phyloP scores from a whole-genome alignment of 1,284 basidiomycete genomes.

The Cutaneotrichosporon cyanovorans region DNA sequence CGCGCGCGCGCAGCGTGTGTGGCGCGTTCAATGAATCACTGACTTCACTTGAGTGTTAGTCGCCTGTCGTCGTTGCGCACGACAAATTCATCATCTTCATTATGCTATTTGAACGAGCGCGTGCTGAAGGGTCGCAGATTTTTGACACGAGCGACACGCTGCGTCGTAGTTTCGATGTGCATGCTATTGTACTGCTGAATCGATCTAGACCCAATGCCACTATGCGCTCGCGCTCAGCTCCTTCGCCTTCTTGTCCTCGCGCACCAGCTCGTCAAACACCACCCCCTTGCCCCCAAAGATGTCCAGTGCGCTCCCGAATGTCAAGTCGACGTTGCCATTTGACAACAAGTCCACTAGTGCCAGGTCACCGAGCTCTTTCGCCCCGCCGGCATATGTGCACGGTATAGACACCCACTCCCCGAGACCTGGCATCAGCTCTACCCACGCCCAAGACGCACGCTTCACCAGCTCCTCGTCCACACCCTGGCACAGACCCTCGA shows the following conservation, averaged over 20 bases:
- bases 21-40: too few relatives aligned
- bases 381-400: conserved; percentile 95
- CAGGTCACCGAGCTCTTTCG: conserved; percentile 79
- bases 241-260: conserved; percentile 34
- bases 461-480: conserved; percentile 85
- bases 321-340: conserved; percentile 81
- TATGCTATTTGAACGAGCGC: too few relatives aligned
- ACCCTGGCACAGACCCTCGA: conserved; percentile 93
- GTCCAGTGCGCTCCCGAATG: conserved; percentile 82
- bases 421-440: conserved; percentile 54
- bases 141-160: too few relatives aligned
- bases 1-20: too few relatives aligned
- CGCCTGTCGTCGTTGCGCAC: too few relatives aligned
- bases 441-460: conserved; percentile 50
- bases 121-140: too few relatives aligned
- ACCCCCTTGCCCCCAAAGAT: conserved; percentile 74
- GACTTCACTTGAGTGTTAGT: too few relatives aligned
- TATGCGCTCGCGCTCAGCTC: conserved; percentile 3
- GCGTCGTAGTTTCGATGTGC: too few relatives aligned
- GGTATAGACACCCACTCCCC: conserved; percentile 88
- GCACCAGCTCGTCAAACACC: conserved; percentile 61
- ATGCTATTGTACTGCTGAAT: too few relatives aligned
- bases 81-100: too few relatives aligned
- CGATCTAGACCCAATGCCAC: too few relatives aligned
- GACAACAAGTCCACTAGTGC: conserved; percentile 75